Evolutionary conservation across 106 monocot species (phyloP), one percentile per base, ranked within the genome.

Genomic region (Dioscorea alata): DNA sequence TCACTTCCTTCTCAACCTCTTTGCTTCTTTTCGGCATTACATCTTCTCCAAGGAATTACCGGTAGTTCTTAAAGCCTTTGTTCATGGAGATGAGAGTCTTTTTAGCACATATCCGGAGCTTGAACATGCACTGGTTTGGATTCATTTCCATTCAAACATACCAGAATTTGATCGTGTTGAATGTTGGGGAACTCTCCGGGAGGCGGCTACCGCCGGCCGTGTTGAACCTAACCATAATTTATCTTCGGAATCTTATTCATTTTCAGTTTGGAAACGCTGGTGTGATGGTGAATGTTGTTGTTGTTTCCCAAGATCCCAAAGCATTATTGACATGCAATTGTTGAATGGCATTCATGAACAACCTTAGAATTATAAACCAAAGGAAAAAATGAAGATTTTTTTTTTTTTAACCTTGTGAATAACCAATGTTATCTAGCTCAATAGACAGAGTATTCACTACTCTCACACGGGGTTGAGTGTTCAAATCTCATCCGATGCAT

Each of bases 1-100:
- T 28, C 96, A 96, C 74, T 80, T 96, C 78, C 80, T 96, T 13
- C 84, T 91, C 15, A 84, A 92, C 63, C 73, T 96, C 69, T 74
- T 96, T 58, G 96, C 96, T n/a, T 70, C 65, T 17, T 76, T 96
- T 57, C 81, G 96, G 23, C 80, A 84, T 82, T 86, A 84, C 73
- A 96, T 96, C 74, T 96, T 96, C 77, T 71, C 71, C 73, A 84
- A 75, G 56, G 96, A 96, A 63, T 84, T 96, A 48, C 96, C 96
- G 0, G 84, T 96, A 82, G 93, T 93, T 12, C 35, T 96, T 54
- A 86, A 88, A 60, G 95, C 95, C 19, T 96, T 96, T 73, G 84
- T 96, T 15, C 84, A 91, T 59, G 95, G 95, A 4, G 95, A 96
- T 25, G 70, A n/a, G 22, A 67, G 74, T 25, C 60, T 96, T 25